phyloP scores from a whole-genome alignment of 768 basidiomycete species.

The Kondoa malvinella region DNA sequence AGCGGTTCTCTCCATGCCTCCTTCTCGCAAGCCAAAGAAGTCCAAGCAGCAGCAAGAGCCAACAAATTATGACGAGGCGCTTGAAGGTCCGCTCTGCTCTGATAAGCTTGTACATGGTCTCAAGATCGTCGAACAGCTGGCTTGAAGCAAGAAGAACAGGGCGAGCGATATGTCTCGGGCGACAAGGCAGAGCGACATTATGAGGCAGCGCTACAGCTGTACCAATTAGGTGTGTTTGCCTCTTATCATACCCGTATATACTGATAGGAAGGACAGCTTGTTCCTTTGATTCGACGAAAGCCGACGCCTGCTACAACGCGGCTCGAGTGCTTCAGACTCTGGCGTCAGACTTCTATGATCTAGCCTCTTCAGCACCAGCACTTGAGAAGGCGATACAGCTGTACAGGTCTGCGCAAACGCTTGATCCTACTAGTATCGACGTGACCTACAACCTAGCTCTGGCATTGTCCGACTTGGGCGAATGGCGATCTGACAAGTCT shows the following conservation, averaged over 20 bases:
- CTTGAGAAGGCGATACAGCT: not conserved
- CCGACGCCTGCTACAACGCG: not conserved
- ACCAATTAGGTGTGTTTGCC: not conserved
- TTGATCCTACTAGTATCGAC: not conserved
- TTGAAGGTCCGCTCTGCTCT: not conserved
- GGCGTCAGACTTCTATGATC: not conserved
- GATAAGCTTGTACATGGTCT: not conserved
- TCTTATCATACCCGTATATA: not conserved
- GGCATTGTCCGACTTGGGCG: slow-evolving; percentile 1
- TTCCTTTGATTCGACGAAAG: not conserved
- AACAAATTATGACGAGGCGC: not conserved
- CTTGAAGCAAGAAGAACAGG: slow-evolving; percentile 3
- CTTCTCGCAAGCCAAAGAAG: not conserved
- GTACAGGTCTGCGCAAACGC: not conserved
- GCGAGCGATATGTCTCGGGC: not conserved
- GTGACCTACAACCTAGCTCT: not conserved
- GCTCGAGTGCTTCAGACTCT: slow-evolving; percentile 2
- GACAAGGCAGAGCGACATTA: not conserved
- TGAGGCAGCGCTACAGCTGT: not conserved
- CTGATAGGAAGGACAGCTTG: no score
- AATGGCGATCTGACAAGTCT: not conserved
- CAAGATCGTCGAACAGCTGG: not conserved
- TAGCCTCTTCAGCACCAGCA: not conserved
- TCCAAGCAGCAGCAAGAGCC: not conserved
- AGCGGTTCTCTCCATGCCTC: not conserved